These are phyloP conservation scores for Crassisporium funariophilum DNA, from an alignment of 768 basidiomycete genomes.

Conservation along the genomic window DNA sequence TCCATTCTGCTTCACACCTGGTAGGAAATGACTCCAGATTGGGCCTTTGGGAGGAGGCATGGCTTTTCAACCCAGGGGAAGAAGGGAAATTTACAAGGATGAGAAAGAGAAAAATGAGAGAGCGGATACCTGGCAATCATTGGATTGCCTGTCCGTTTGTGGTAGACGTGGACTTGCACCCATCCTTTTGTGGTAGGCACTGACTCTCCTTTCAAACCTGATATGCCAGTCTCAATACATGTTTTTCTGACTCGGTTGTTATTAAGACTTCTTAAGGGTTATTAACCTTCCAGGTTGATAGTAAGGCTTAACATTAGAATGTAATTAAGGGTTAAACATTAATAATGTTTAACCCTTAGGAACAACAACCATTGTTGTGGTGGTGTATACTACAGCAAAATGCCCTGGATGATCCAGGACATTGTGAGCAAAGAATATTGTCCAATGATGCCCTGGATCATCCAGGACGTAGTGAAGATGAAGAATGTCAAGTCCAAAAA, in stretches of 20 bases:
- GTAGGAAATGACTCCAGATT: constrained; percentile 21
- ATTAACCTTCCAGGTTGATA: not conserved
- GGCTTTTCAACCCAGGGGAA: too few species aligned
- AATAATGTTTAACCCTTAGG: constrained; percentile 14
- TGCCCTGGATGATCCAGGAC: too few species aligned
- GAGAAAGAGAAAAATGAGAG: too few species aligned
- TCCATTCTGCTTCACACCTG: constrained; percentile 22
- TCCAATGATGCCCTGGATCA: too few species aligned
- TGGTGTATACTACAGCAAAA: too few species aligned
- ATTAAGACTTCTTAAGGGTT: not conserved
- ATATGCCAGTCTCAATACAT: too few species aligned
- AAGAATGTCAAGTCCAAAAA: too few species aligned
- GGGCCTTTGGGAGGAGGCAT: constrained; percentile 23
- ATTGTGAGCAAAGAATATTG: too few species aligned
- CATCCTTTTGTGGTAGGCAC: not conserved
- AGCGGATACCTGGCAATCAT: too few species aligned
- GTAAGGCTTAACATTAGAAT: constrained; percentile 14
- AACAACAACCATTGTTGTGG: constrained; percentile 16
- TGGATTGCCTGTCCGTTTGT: too few species aligned
- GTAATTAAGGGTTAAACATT: constrained; percentile 19
- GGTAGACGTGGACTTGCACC: not conserved
- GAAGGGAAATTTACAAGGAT: too few species aligned
- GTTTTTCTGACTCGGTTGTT: not conserved
- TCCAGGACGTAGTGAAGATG: too few species aligned
- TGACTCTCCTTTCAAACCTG: not conserved